Percentiles rank a stretch among this genome's conserved stretches.
Evolutionary conservation across 148 eudicot species (phyloP).

Genomic region (Arbutus unedo): DNA sequence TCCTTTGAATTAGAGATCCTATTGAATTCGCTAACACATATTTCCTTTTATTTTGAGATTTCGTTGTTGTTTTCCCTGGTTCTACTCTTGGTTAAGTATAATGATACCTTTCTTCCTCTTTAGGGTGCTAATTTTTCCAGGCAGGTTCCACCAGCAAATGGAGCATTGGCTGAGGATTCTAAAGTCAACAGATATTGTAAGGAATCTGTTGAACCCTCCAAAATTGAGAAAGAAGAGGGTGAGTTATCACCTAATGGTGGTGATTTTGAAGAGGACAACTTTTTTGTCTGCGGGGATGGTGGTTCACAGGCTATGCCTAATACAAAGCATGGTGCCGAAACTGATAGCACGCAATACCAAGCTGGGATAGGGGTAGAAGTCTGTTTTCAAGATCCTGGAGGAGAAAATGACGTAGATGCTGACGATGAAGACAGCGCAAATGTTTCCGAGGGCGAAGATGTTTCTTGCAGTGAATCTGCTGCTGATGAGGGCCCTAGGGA

Average conservation of each 20-base stretch:
- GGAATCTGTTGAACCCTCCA: constrained; percentile 40
- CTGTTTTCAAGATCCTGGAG: constrained; percentile 35
- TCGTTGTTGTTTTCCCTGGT: background rate
- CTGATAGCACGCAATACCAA: constrained; percentile 46
- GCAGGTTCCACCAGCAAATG: constrained; percentile 38
- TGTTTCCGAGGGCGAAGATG: constrained; percentile 69
- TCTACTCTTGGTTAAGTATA: constrained; percentile 5
- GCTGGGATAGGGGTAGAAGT: constrained; percentile 36
- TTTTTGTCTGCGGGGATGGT: constrained; percentile 33
- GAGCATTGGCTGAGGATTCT: constrained; percentile 42
- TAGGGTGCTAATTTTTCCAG: constrained; percentile 51
- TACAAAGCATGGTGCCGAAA: constrained; percentile 32
- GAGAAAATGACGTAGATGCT: constrained; percentile 60
- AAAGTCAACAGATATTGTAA: constrained; percentile 33
- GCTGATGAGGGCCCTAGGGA: constrained; percentile 80
- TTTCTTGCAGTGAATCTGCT: constrained; percentile 80
- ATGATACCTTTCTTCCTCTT: constrained; percentile 18
- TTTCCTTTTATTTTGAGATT: background rate
- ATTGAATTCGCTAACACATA: background rate
- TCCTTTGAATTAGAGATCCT: background rate
- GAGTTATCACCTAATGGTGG: constrained; percentile 70
- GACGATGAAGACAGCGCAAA: constrained; percentile 90
- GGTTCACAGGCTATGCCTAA: constrained; percentile 32
- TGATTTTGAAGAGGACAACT: constrained; percentile 60
- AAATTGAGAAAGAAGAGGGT: constrained; percentile 83